A percentile compares a stretch with the other conserved stretches of the same genome.
Evolutionary conservation across 805 yeast species (phyloP).

Genomic region (Lipomyces kockii): DNA sequence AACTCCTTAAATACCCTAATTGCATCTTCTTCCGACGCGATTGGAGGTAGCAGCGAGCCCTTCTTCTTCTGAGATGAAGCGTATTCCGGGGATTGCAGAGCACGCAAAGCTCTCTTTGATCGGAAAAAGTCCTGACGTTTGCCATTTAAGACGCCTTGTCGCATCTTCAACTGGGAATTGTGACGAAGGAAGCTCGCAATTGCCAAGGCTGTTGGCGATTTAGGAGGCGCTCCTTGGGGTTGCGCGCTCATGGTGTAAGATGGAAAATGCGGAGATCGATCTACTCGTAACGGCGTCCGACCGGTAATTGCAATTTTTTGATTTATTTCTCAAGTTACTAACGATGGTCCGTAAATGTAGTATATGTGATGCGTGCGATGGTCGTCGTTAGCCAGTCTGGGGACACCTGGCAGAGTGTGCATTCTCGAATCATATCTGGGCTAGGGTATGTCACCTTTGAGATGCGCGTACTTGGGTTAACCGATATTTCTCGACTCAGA

Average conservation of each 20-base stretch:
- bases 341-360: neutral
- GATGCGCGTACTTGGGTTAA: no score
- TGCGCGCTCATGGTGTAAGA: neutral
- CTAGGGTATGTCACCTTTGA: neutral
- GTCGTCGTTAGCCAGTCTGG: neutral
- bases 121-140: slow-evolving; percentile 82
- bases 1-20: slow-evolving; percentile 65
- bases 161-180: slow-evolving; percentile 70
- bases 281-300: neutral
- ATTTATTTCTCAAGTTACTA: neutral
- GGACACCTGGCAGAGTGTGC: neutral
- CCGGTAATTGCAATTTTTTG: neutral
- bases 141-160: slow-evolving; percentile 77
- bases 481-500: neutral
- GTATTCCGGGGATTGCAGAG: slow-evolving; percentile 75
- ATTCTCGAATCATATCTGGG: neutral
- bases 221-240: slow-evolving; percentile 17
- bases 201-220: slow-evolving; percentile 61
- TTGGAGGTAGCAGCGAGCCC: slow-evolving; percentile 56
- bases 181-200: slow-evolving; percentile 74
- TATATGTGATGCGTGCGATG: neutral
- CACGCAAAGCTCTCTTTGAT: slow-evolving; percentile 78
- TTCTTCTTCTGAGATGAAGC: slow-evolving; percentile 50
- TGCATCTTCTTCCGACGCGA: slow-evolving; percentile 60
- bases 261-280: neutral